Base-by-base conservation (phyloP, 2,329 filamentous ascomycete genomes). In the Bertia moriformis region DNA sequence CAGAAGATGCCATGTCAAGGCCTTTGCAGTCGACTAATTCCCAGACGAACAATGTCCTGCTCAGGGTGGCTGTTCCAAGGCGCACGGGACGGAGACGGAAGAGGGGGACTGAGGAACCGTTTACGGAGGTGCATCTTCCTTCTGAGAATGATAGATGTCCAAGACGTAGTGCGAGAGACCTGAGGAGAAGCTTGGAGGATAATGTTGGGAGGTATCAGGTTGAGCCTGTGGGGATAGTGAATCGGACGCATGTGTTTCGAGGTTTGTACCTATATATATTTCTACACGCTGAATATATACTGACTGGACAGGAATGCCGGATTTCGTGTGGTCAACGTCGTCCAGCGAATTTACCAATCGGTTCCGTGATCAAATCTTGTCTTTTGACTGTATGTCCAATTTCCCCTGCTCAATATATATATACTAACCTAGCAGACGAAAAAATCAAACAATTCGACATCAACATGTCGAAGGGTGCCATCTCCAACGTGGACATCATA, bases 31-130 rank as follows among this genome's bases (percentile, higher is more conserved):
- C 89, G 4, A 78, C 79, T 32, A 83, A 80, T 51, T 73, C 79
- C 20, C 62, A 73, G 15, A 83, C 85, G 7, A 84, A 87, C 52
- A 93, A 95, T 51, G 63, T 96, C 15, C 68, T 96, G 15, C 66
- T 98, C 39, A 88, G 87, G 54, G 69, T 98, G 40, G 87, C 81
- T 0, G 75, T 96, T 1, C 89, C 91, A 0, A 91, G 79, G 56
- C 69, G 85, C 41, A 95, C 87, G 2, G 88, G 88, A 3, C 73
- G 86, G 43, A 93, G 83, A 58, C 73, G 88, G 42, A 94, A 88
- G 61, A 69, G 79, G 48, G 87, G 85, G n/a, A 76, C 75, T 4
- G 55, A 78, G 40, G 79, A 67, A 3, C 76, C 80, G 0, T 89
- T 76, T 51, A 59, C 66, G 30, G 66, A 66, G 3, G 59, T 64